Evolutionary conservation across 1,139 yeast genomes (phyloP).

Genomic region (Ogataea hybrid): DNA sequence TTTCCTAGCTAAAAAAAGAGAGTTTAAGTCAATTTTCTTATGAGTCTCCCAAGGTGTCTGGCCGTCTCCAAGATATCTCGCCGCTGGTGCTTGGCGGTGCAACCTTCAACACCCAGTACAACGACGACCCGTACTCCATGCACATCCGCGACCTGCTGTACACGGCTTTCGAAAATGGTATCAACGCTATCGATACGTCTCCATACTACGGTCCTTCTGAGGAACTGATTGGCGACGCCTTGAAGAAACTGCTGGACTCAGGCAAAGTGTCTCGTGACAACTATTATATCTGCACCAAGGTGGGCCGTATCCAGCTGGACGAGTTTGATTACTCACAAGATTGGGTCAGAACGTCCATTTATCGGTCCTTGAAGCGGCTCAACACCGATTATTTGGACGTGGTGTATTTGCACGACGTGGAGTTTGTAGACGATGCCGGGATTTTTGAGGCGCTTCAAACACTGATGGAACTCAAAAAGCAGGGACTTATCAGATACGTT

Average conservation of each 20-base stretch:
- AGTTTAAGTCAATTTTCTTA: neutral
- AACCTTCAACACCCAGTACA: conserved; percentile 75
- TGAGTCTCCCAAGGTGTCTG: conserved; percentile 24
- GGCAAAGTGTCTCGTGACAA: conserved; percentile 47
- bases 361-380: conserved; percentile 64
- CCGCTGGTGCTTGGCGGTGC: conserved; percentile 83
- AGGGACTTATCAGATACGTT: conserved; percentile 61
- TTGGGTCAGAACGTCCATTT: conserved; percentile 60
- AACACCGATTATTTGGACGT: conserved; percentile 69
- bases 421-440: conserved; percentile 60
- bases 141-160: conserved; percentile 58
- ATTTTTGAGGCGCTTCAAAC: conserved; percentile 63
- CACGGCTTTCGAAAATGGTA: conserved; percentile 63
- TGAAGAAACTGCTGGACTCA: conserved; percentile 41
- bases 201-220: conserved; percentile 95
- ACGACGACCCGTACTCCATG: conserved; percentile 57
- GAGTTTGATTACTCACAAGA: conserved; percentile 73
- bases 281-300: conserved; percentile 80
- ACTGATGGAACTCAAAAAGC: conserved; percentile 54
- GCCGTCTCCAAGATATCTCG: conserved; percentile 39
- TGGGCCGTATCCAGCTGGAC: conserved; percentile 67
- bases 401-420: conserved; percentile 87
- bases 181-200: conserved; percentile 82
- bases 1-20: no score
- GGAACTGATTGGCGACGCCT: conserved; percentile 64